phyloP scores from a whole-genome alignment of 768 basidiomycete species.

The Rhodotorula paludigena region DNA sequence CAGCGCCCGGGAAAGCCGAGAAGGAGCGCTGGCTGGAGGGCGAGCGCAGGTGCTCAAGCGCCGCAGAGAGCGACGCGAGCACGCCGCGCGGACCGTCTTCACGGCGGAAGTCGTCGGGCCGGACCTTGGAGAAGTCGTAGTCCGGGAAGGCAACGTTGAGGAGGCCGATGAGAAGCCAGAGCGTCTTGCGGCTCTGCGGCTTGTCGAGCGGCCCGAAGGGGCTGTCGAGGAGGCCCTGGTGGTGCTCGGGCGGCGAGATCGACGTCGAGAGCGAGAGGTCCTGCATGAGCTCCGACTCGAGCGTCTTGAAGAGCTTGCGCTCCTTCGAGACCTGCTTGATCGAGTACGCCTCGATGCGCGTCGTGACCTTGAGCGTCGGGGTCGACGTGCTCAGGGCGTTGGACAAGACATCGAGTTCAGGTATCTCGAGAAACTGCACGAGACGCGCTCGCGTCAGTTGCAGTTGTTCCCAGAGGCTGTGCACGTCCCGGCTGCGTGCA shows the following conservation, averaged over 20 bases:
- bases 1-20: slow-evolving; percentile 75
- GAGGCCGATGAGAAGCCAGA: slow-evolving; percentile 91
- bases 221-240: slow-evolving; percentile 65
- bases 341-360: slow-evolving; percentile 80
- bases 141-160: slow-evolving; percentile 97
- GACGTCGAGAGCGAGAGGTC: slow-evolving; percentile 57
- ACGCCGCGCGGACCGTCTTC: slow-evolving; percentile 62
- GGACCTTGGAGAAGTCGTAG: slow-evolving; percentile 90
- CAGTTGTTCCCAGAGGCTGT: no score
- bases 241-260: slow-evolving; percentile 68
- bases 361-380: slow-evolving; percentile 29
- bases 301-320: slow-evolving; percentile 87
- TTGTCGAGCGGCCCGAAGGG: slow-evolving; percentile 88
- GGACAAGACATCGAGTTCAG: slow-evolving; percentile 43
- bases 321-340: slow-evolving; percentile 97
- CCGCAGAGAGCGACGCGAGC: slow-evolving; percentile 76
- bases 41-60: slow-evolving; percentile 61
- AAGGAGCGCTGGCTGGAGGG: slow-evolving; percentile 57
- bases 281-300: slow-evolving; percentile 82
- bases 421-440: slow-evolving; percentile 36
- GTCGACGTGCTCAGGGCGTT: slow-evolving; percentile 39
- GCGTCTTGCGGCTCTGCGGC: slow-evolving; percentile 75
- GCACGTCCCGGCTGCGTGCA: background rate
- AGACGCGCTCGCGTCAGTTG: no score
- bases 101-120: slow-evolving; percentile 80